Evolutionary conservation across 2,329 filamentous ascomycete species (phyloP), one percentile per base, ranked within the genome.

Genomic region (Dichotomopilus funicola): DNA sequence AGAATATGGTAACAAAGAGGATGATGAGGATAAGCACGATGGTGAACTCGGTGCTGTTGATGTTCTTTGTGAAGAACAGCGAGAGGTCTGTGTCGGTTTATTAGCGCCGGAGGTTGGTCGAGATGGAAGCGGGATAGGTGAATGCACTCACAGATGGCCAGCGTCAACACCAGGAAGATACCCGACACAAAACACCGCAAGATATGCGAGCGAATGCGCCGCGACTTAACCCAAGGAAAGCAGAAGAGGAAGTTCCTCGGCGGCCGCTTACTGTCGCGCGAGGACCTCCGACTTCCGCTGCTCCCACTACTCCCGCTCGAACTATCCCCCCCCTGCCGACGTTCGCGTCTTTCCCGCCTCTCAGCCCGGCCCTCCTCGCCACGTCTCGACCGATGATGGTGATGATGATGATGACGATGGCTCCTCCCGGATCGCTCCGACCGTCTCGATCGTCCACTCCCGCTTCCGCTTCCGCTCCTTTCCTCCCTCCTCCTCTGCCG

Each of bases 21-120:
- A 95, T 85, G 61, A 91, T 77, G 52, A 96, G 78, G 55, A 95
- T 85, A 57, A 95, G 78, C 52, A 95, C 76, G 57, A 95, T 82
- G 64, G 90, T 88, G 65, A 95, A 86, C 69, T 90, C 87, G 67
- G 82, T 82, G 43, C 80, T 81, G 50, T 80, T 74, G 58, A 83
- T 76, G 42, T 80, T 80, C 58, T 82, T 77, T 3, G 86, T 85
- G 45, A 91, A 75, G 19, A 84, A 81, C 45, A 95, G 79, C 5
- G 81, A 81, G 61, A 95, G 79, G 67, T 94, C 89, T 94, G 47
- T 33, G 40, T 19, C 6, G 52, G 35, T 40, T 6, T 38, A 27
- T 27, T 27, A 27, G 19, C 19, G 19, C 19, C 19, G 19, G 19
- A 27, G 19, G 19, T 27, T 2, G 19, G 19, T 27, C 19, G 19